These are phyloP conservation scores for Microbotryum silenes-acaulis DNA, from an alignment of 1,284 basidiomycete genomes.

Conservation along the genomic window DNA sequence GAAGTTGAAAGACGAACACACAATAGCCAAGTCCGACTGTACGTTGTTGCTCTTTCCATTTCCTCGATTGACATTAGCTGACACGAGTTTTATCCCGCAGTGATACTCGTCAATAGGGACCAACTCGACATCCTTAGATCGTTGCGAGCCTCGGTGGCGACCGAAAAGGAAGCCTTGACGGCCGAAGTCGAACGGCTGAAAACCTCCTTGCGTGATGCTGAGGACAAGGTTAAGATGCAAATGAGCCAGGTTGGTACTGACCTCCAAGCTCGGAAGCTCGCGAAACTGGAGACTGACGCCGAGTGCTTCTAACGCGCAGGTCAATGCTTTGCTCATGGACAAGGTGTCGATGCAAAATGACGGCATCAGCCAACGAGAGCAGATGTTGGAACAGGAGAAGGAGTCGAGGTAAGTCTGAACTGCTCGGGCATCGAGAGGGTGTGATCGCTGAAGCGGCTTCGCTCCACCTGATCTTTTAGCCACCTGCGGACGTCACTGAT, in stretches of 20 bases:
- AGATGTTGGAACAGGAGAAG: slow-evolving; percentile 68
- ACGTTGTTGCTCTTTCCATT: slow-evolving; percentile 38
- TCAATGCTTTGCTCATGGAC: slow-evolving; percentile 61
- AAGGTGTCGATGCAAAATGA: slow-evolving; percentile 85
- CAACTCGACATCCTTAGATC: slow-evolving; percentile 56
- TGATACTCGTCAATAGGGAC: slow-evolving; percentile 67
- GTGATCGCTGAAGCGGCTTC: not conserved
- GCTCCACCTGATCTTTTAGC: slow-evolving; percentile 41
- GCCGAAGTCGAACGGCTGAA: slow-evolving; percentile 57
- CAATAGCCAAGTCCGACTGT: slow-evolving; percentile 79
- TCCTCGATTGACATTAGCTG: not conserved
- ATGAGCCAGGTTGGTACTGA: slow-evolving; percentile 51
- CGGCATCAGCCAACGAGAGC: slow-evolving; percentile 73
- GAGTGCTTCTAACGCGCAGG: slow-evolving; percentile 19
- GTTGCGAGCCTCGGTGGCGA: slow-evolving; percentile 76
- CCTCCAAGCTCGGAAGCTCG: not conserved
- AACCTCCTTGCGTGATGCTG: slow-evolving; percentile 61
- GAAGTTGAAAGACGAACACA: slow-evolving; percentile 60
- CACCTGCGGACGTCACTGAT: slow-evolving; percentile 65
- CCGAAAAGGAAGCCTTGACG: slow-evolving; percentile 72
- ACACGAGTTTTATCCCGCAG: slow-evolving; percentile 41
- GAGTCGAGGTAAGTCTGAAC: slow-evolving; percentile 58
- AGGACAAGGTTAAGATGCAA: slow-evolving; percentile 82
- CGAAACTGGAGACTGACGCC: not conserved
- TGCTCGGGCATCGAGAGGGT: not conserved